Conservation (phyloP, 208 protist genomes). For the Novymonas esmeraldas region DNA sequence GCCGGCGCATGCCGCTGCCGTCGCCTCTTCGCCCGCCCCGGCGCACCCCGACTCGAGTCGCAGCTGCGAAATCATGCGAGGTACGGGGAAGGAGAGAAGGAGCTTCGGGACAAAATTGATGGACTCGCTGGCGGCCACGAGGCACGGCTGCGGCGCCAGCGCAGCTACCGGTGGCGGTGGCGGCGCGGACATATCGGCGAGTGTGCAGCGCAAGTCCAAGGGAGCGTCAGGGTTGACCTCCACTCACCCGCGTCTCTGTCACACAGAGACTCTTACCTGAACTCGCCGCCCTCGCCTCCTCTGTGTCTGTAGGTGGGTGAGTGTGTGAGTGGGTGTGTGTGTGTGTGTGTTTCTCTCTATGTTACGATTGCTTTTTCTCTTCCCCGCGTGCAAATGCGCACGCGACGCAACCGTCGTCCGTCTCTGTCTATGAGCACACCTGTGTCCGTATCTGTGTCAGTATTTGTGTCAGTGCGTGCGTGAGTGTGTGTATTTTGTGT, state of each 20-base stretch:
- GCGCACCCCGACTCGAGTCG: conserved; percentile 23
- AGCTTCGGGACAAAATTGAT: conserved; percentile 51
- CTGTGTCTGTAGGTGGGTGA: neutral
- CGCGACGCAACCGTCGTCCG: no score
- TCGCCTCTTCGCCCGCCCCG: conserved; percentile 7
- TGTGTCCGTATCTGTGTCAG: no score
- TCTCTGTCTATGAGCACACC: no score
- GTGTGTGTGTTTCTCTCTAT: neutral
- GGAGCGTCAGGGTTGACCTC: neutral
- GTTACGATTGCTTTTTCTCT: no score
- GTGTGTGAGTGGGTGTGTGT: neutral
- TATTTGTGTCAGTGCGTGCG: no score
- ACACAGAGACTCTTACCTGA: no score
- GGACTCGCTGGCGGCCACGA: conserved; percentile 29
- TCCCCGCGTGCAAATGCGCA: no score
- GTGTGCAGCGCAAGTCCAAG: no score
- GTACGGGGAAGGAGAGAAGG: conserved; percentile 54
- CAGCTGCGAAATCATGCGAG: conserved; percentile 30
- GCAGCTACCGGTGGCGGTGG: neutral
- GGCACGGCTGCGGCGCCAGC: conserved; percentile 19
- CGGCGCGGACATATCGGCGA: neutral
- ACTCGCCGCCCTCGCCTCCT: no score
- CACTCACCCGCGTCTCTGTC: neutral
- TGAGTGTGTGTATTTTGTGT: no score
- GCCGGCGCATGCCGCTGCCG: neutral